phyloP scores from a whole-genome alignment of 805 yeast genomes.

The Zygoascus bituminiphila region DNA sequence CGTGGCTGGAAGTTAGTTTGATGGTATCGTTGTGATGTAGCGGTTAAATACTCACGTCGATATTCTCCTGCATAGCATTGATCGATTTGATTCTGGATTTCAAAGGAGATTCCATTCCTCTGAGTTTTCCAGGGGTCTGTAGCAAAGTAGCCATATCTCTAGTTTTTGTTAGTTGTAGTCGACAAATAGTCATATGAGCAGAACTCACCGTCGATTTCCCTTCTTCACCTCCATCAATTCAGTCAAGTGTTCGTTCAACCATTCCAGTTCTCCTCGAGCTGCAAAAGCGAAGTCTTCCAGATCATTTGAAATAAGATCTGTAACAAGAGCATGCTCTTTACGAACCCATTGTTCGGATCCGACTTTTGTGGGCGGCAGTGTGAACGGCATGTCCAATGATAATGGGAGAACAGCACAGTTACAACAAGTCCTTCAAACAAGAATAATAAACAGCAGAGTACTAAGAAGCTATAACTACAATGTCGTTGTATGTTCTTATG shows the following conservation, averaged over 20 bases:
- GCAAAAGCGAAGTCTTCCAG: conserved; percentile 35
- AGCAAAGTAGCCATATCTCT: conserved; percentile 16
- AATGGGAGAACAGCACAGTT: background rate
- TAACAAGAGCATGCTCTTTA: conserved; percentile 35
- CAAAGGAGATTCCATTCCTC: conserved; percentile 15
- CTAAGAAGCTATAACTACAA: too few species aligned
- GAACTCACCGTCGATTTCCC: conserved; percentile 19
- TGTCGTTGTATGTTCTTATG: too few species aligned
- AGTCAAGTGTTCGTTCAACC: conserved; percentile 37
- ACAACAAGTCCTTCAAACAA: too few species aligned
- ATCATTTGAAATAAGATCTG: conserved; percentile 32
- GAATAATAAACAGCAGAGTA: too few species aligned
- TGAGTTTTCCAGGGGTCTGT: conserved; percentile 23
- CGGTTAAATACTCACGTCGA: background rate
- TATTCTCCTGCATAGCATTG: background rate
- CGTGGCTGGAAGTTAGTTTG: background rate
- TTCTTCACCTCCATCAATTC: conserved; percentile 25
- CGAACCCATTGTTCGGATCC: conserved; percentile 49
- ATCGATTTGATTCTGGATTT: conserved; percentile 3
- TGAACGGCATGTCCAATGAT: background rate
- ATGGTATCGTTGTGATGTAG: background rate
- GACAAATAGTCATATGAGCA: background rate
- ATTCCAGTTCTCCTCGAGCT: conserved; percentile 34
- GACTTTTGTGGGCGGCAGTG: conserved; percentile 6
- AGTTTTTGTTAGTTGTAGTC: too few species aligned